A percentile compares a stretch with the other conserved stretches of the same genome.
phyloP scores from a whole-genome alignment of 1,139 yeast genomes.

The Pneumocystis murina region DNA sequence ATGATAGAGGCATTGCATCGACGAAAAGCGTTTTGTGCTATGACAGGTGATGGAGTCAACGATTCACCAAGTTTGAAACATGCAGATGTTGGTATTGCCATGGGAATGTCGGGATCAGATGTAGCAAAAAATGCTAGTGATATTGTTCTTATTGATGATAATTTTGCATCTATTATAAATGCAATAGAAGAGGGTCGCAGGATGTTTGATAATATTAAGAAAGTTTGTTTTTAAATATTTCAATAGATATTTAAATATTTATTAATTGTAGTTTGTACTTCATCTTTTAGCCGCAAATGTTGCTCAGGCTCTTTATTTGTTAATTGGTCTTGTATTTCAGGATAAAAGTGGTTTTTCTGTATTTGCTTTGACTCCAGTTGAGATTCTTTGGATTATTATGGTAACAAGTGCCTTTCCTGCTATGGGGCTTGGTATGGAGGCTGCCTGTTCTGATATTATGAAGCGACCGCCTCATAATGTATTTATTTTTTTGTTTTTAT shows the following conservation, averaged over 20 bases:
- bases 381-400: slow-evolving; percentile 66
- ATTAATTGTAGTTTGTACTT: slow-evolving; percentile 40
- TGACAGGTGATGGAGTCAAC: slow-evolving; percentile 83
- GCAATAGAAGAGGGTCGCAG: slow-evolving; percentile 37
- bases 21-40: slow-evolving; percentile 41
- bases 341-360: slow-evolving; percentile 48
- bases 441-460: slow-evolving; percentile 52
- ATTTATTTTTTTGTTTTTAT: background rate
- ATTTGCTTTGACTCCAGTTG: slow-evolving; percentile 66
- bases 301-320: slow-evolving; percentile 56
- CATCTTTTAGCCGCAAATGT: slow-evolving; percentile 67
- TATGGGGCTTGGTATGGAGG: slow-evolving; percentile 70
- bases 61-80: slow-evolving; percentile 69
- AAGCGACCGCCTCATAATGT: slow-evolving; percentile 44
- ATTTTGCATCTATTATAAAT: slow-evolving; percentile 33
- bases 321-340: slow-evolving; percentile 58
- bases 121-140: slow-evolving; percentile 46
- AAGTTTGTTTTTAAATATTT: slow-evolving; percentile 15
- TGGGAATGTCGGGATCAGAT: slow-evolving; percentile 35
- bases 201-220: slow-evolving; percentile 40
- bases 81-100: slow-evolving; percentile 71
- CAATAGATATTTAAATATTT: background rate
- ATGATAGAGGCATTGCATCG: slow-evolving; percentile 38
- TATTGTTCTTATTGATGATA: slow-evolving; percentile 28
- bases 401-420: slow-evolving; percentile 74